Evolutionary conservation across 768 basidiomycete genomes (phyloP), one percentile per base, ranked within the genome.

Genomic region (Pholiota molesta): DNA sequence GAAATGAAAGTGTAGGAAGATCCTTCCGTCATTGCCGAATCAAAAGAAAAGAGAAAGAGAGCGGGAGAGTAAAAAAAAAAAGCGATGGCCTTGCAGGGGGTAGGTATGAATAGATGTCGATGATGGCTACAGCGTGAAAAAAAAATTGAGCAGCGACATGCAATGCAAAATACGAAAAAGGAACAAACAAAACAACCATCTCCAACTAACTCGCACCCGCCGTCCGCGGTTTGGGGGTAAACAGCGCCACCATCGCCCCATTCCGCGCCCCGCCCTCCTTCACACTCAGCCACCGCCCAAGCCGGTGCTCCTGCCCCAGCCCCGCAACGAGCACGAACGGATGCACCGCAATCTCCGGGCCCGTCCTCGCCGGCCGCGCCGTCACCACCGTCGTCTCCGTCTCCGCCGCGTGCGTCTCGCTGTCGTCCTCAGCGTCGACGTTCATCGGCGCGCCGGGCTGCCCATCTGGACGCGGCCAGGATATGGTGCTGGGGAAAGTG

Each of bases 231-330:
- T 39, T 55, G 13, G 54, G 55, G 21, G 52, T 42, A 44, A 62
- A 62, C n/a, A 45, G 55, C 42, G 59, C 80, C 28, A 95, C 86
- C 31, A 91, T 68, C 1, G 91, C 83, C 7, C 89, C 86, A 74
- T 97, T 97, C 66, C 81, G 79, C 0, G 83, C 86, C 1, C 91
- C 90, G 55, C 67, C 70, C 31, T 87, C 88, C 71, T 90, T 92
- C 60, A 92, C 69, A 52, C 79, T 83, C 70, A 94, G 74, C 97
- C 97, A 99, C 64, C 97, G 81, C 2, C 97, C 97, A 37, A 97
- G 73, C 60, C 92, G 84, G 71, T 90, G 92, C 72, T 99, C 97
- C 71, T 95, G 92, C 2, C 91, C 92, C 17, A 94, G 72, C 10
- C 90, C 93, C 6, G 88, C 95, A 16, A 94, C 85, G 37, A 99